Percentiles rank a stretch among this genome's conserved stretches.
phyloP scores from a whole-genome alignment of 805 yeast genomes.

The Saturnispora zaruensis region DNA sequence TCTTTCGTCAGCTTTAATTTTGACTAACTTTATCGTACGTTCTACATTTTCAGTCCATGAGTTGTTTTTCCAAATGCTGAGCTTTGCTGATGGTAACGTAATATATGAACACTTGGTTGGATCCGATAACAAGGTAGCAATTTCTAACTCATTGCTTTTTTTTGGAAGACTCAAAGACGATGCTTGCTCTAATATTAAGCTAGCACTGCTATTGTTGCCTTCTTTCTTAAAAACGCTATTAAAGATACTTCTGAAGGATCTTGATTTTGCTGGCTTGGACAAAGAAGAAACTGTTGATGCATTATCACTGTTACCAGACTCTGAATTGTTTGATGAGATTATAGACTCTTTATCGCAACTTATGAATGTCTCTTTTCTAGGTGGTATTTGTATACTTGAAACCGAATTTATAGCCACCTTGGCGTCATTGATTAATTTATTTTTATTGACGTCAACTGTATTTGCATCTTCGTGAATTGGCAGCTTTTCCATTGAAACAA shows the following conservation, averaged over 20 bases:
- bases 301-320: background rate
- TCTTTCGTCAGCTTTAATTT: background rate
- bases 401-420: background rate
- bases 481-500: slow-evolving; percentile 2
- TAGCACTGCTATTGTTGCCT: slow-evolving; percentile 4
- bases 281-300: background rate
- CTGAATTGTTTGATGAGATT: background rate
- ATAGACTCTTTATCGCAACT: background rate
- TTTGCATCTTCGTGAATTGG: background rate
- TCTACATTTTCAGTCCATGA: slow-evolving; percentile 21
- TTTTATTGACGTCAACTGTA: background rate
- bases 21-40: background rate
- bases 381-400: background rate
- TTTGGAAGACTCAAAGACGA: background rate
- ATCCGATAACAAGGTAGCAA: background rate
- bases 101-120: background rate
- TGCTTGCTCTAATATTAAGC: slow-evolving; percentile 6
- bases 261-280: slow-evolving; percentile 13
- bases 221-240: slow-evolving; percentile 1
- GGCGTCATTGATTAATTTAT: background rate
- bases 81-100: slow-evolving; percentile 17
- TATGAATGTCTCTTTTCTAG: background rate
- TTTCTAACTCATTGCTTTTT: background rate
- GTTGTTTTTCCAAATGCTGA: slow-evolving; percentile 22
- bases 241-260: slow-evolving; percentile 24